phyloP scores from a whole-genome alignment of 139 green algal genomes.

The Chlamydomonas sp. region DNA sequence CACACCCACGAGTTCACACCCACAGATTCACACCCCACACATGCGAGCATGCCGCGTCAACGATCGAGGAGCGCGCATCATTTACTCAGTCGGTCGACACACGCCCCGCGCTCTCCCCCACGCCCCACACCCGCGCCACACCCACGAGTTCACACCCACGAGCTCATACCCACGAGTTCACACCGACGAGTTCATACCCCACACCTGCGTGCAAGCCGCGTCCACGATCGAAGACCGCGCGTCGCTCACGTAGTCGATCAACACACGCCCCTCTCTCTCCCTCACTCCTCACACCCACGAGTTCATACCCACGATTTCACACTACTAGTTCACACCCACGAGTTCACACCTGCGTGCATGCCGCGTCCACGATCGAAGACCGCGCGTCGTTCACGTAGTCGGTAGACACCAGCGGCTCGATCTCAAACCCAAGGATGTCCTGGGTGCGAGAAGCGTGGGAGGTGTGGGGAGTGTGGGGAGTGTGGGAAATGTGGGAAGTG shows the following conservation, averaged over 20 bases:
- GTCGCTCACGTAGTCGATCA: background rate
- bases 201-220: slow-evolving; percentile 30
- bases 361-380: slow-evolving; percentile 70
- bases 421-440: slow-evolving; percentile 73
- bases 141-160: background rate
- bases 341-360: slow-evolving; percentile 52
- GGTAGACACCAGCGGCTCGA: slow-evolving; percentile 57
- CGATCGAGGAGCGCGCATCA: background rate
- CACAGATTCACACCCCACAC: background rate
- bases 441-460: too few relatives aligned
- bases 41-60: too few relatives aligned
- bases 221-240: background rate
- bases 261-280: background rate
- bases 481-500: too few relatives aligned
- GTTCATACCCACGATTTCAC: background rate
- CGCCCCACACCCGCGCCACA: background rate
- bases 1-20: background rate
- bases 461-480: too few relatives aligned
- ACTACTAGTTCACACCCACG: background rate
- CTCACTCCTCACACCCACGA: background rate
- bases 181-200: background rate
- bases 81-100: background rate
- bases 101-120: background rate
- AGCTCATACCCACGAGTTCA: background rate
- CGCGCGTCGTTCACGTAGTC: slow-evolving; percentile 78